phyloP scores from a whole-genome alignment of 2,329 filamentous ascomycete genomes.

The Fusarium nisikadoi region DNA sequence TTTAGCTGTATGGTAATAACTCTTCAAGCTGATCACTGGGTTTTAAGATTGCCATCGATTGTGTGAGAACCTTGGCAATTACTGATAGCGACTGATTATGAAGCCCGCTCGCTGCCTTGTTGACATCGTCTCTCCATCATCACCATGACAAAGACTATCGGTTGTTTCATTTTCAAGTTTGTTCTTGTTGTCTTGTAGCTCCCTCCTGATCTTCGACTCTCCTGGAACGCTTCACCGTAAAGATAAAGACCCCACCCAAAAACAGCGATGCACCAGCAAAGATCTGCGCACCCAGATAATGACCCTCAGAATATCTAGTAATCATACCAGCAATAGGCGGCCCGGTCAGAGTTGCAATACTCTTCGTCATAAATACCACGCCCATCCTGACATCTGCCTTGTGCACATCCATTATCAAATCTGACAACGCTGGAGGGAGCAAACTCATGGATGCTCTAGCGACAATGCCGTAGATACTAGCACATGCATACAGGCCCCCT shows the following conservation, averaged over 20 bases:
- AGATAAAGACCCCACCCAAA: not conserved
- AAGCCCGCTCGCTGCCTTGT: not conserved
- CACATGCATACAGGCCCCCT: not conserved
- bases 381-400: not conserved
- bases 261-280: not conserved
- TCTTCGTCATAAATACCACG: not conserved
- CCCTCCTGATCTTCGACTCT: rapidly evolving
- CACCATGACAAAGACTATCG: not conserved
- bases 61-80: too few species aligned
- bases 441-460: not conserved
- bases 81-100: too few species aligned
- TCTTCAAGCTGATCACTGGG: too few species aligned
- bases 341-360: not conserved
- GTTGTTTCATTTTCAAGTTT: not conserved
- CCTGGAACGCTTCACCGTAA: not conserved
- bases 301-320: not conserved
- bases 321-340: not conserved
- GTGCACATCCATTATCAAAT: not conserved
- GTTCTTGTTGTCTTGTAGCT: not conserved
- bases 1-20: too few species aligned
- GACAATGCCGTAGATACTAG: not conserved
- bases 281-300: not conserved
- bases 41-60: too few species aligned
- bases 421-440: not conserved
- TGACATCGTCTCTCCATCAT: not conserved